Percentiles rank a stretch among this genome's conserved stretches.
Conservation (phyloP, 805 yeast species). For the Candida krabiensis region DNA sequence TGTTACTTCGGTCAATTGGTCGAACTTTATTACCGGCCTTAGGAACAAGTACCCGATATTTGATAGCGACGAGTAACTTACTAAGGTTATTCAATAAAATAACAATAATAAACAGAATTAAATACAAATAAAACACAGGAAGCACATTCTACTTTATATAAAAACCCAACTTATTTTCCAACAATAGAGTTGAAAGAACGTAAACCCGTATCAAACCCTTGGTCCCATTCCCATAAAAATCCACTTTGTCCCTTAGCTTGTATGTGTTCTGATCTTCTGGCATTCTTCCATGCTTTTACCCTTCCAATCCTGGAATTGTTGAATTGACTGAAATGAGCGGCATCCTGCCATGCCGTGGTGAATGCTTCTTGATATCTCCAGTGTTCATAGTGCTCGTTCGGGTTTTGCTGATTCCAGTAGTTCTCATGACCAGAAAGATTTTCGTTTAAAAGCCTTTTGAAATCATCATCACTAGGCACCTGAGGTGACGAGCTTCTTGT, state of each 20-base stretch:
- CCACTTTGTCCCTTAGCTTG: conserved; percentile 52
- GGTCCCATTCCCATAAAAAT: conserved; percentile 86
- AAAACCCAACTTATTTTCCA: conserved; percentile 1
- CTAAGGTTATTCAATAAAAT: too few relatives aligned
- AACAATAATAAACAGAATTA: background rate
- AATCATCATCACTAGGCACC: conserved; percentile 41
- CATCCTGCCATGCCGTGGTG: conserved; percentile 71
- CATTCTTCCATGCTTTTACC: conserved; percentile 60
- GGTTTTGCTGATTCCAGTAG: conserved; percentile 68
- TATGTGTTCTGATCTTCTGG: conserved; percentile 65
- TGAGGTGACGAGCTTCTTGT: conserved; percentile 21
- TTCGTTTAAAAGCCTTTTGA: conserved; percentile 39
- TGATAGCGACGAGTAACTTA: conserved; percentile 20
- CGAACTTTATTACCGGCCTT: conserved; percentile 15
- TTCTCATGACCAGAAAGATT: conserved; percentile 48
- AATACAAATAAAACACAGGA: background rate
- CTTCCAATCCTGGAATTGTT: conserved; percentile 77
- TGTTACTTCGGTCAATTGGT: conserved; percentile 24
- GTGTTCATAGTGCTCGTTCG: conserved; percentile 69
- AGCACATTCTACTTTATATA: too few relatives aligned
- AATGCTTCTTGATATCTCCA: conserved; percentile 82
- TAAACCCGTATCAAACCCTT: conserved; percentile 72
- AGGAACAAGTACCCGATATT: conserved; percentile 23
- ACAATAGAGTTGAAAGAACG: conserved; percentile 35
- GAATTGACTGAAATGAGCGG: conserved; percentile 63